These are phyloP conservation scores for Pisolithus tinctorius DNA, from an alignment of 768 basidiomycete genomes.

Conservation along the genomic window DNA sequence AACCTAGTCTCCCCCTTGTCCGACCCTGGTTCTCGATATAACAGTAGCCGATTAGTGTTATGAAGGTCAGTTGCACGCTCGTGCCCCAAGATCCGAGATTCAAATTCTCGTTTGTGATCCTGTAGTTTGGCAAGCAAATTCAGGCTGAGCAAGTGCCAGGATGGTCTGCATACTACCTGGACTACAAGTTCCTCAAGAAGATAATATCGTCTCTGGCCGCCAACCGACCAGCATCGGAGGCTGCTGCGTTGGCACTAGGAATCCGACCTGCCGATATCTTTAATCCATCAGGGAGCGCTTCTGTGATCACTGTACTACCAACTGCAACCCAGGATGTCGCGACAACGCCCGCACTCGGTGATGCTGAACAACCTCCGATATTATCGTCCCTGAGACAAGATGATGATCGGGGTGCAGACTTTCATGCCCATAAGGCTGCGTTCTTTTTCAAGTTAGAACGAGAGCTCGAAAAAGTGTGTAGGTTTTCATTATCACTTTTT, in stretches of 20 bases:
- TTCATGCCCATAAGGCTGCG: constrained; percentile 91
- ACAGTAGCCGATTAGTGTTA: constrained; percentile 13
- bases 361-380: constrained; percentile 47
- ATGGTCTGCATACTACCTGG: constrained; percentile 93
- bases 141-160: constrained; percentile 94
- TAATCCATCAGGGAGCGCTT: constrained; percentile 27
- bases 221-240: constrained; percentile 85
- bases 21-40: not conserved
- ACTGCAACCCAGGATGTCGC: constrained; percentile 3
- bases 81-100: not conserved
- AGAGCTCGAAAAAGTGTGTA: constrained; percentile 87
- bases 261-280: constrained; percentile 60
- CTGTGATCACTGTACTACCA: constrained; percentile 23
- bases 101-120: constrained; percentile 1
- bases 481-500: constrained; percentile 1
- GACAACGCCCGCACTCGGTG: constrained; percentile 25
- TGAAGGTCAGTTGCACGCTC: constrained; percentile 22
- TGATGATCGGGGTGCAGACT: constrained; percentile 72
- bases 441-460: constrained; percentile 99
- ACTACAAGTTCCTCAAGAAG: constrained; percentile 98
- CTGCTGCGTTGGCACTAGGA: constrained; percentile 78
- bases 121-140: constrained; percentile 95
- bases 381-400: constrained; percentile 59
- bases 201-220: constrained; percentile 93
- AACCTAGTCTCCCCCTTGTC: constrained; percentile 1